Percentiles rank a stretch among this genome's conserved stretches.
Conservation (phyloP, 257 asterid genomes). For the Forsythia viridissima region DNA sequence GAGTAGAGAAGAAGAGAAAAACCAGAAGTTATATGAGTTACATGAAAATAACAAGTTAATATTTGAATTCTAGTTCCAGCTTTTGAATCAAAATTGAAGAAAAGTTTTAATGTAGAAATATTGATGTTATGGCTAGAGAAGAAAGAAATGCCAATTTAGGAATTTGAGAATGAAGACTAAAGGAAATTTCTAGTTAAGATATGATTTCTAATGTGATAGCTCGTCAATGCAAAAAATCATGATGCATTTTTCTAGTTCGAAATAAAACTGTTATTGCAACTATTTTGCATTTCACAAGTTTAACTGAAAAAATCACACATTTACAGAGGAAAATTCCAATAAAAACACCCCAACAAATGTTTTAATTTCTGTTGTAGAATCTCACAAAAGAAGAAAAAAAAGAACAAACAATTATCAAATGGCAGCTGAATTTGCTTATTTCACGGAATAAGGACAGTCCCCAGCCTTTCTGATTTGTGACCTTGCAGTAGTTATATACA, state of each 20-base stretch:
- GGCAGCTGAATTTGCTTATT: neutral
- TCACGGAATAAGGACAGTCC: neutral
- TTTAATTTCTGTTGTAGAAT: neutral
- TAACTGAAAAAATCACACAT: neutral
- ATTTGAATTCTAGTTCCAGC: neutral
- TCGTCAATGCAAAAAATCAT: neutral
- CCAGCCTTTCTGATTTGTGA: constrained; percentile 9
- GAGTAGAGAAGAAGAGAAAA: neutral
- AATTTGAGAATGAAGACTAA: neutral
- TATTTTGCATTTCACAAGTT: neutral
- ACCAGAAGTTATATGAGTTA: neutral
- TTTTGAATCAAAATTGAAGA: constrained; percentile 1
- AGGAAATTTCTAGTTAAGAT: neutral
- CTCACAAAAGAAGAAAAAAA: neutral
- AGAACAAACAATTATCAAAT: neutral
- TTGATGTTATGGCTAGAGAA: neutral
- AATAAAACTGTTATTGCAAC: neutral
- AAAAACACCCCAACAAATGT: neutral
- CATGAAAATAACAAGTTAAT: neutral
- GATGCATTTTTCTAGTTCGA: neutral
- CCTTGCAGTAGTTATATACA: neutral
- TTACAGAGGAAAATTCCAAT: neutral
- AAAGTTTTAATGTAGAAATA: neutral
- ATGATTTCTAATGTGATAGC: neutral
- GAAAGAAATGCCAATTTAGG: no score